Percentiles rank a stretch among this genome's conserved stretches.
Conservation (phyloP, 2,329 filamentous ascomycete species). For the Alternaria burnsii region DNA sequence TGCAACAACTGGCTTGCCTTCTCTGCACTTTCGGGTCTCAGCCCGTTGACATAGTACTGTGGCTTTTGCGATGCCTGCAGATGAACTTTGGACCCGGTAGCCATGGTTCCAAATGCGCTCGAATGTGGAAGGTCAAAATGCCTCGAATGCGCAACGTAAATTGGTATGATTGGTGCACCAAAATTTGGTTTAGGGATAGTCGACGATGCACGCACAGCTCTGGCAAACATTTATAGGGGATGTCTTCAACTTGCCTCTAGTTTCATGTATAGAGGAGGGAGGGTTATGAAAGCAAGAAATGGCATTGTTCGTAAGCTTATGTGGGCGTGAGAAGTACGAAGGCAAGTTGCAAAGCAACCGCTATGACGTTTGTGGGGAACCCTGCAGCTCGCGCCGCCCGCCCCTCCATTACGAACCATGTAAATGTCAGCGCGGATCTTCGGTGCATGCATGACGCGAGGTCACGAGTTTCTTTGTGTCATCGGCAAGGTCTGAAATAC, state of each 20-base stretch:
- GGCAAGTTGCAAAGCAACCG: neutral
- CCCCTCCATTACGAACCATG: conserved; percentile 3
- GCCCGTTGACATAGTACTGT: conserved; percentile 56
- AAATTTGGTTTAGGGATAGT: neutral
- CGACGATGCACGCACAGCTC: neutral
- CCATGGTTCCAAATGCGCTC: conserved; percentile 33
- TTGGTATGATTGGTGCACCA: neutral
- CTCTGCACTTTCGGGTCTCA: conserved; percentile 66
- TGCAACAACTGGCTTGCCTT: conserved; percentile 75
- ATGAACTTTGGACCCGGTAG: conserved; percentile 47
- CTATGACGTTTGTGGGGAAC: conserved; percentile 17
- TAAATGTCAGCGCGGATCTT: conserved; percentile 5
- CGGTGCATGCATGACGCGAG: conserved; percentile 7
- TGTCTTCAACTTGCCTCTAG: neutral
- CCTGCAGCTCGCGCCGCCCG: neutral
- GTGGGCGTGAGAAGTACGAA: neutral
- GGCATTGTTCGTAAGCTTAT: neutral
- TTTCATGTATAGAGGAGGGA: neutral
- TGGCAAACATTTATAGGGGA: conserved; percentile 2
- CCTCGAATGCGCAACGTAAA: neutral
- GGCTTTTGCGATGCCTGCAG: conserved; percentile 56
- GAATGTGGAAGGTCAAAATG: neutral
- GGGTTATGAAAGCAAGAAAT: neutral
- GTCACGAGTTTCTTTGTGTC: neutral
- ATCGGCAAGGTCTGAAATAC: neutral